Evolutionary conservation across 371 early-diverging fungal genomes (phyloP), one percentile per base, ranked within the genome.

Genomic region (Mycotypha africana): DNA sequence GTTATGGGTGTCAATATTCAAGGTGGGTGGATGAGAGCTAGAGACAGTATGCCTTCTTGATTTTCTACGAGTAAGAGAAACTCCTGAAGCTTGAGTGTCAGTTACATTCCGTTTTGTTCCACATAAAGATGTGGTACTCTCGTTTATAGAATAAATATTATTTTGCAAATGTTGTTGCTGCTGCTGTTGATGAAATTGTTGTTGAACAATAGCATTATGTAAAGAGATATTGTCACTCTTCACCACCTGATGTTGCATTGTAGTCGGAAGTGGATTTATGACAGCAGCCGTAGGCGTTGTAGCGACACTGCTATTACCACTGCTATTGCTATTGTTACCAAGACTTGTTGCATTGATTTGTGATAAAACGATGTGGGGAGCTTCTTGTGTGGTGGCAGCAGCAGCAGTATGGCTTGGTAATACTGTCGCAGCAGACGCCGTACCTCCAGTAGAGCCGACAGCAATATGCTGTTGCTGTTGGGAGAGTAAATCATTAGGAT

Each of bases 31-130:
- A 32, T 36, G 36, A 5, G 54, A 43, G 4, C 44, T 57, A 3
- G 62, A 62, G 9, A 58, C 49, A 5, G 59, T 58, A 25, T 58
- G 59, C 22, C 59, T 34, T 53, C 59, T 39, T 9, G 50, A 49
- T 33, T 58, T 58, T 32, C 53, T 58, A n/a, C 33, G 25, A 14
- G 34, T n/a, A 9, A 33, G n/a, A 28, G 28, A 8, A 28, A 46
- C 44, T n/a, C n/a, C n/a, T 6, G 33, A 17, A n/a, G 31, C 21
- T 3, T 28, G 20, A 17, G 31, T 30, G 17, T 44, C 40, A 0
- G 9, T 15, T 3, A 37, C 23, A 10, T 20, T 6, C 23, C 51
- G 17, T 11, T 45, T 51, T 10, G 40, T 25, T 15, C 51, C 45
- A 12, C 32, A 28, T n/a, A n/a, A n/a, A n/a, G n/a, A n/a, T 28